Conservation (phyloP, 345 rosid species). For the Cardamine chenopodiifolia region DNA sequence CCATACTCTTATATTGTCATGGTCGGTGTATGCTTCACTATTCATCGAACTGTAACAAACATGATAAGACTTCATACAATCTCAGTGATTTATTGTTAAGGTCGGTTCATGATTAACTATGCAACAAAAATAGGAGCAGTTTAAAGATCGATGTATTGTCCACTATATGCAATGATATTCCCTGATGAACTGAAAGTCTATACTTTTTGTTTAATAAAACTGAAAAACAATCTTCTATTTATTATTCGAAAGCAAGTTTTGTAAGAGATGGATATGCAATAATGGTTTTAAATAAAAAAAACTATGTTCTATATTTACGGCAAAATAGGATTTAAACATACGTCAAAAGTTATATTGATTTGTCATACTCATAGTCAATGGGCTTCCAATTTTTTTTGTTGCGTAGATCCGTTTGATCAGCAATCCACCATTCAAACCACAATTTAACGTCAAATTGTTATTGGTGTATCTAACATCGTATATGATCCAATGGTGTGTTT, state of each 20-base stretch:
- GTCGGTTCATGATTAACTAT: slow-evolving; percentile 26
- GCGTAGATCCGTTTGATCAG: neutral
- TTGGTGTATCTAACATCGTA: neutral
- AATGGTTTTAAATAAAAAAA: neutral
- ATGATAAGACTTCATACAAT: slow-evolving; percentile 12
- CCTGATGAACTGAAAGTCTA: neutral
- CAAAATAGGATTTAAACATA: neutral
- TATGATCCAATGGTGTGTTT: slow-evolving; percentile 6
- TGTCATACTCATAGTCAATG: neutral
- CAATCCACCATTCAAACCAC: too few relatives aligned
- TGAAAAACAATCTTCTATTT: neutral
- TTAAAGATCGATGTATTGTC: neutral
- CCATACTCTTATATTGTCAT: slow-evolving; percentile 10
- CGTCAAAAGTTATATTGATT: neutral
- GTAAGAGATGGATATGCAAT: neutral
- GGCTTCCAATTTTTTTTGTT: neutral
- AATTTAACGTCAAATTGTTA: neutral
- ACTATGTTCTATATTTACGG: neutral
- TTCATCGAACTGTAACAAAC: slow-evolving; percentile 1
- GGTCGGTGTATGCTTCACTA: slow-evolving; percentile 37
- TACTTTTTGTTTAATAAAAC: neutral
- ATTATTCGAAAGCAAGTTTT: neutral
- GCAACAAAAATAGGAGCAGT: neutral
- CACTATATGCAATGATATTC: neutral
- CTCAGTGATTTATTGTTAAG: neutral